Evolutionary conservation across 805 yeast genomes (phyloP).

Genomic region (Komagataella phaffii): DNA sequence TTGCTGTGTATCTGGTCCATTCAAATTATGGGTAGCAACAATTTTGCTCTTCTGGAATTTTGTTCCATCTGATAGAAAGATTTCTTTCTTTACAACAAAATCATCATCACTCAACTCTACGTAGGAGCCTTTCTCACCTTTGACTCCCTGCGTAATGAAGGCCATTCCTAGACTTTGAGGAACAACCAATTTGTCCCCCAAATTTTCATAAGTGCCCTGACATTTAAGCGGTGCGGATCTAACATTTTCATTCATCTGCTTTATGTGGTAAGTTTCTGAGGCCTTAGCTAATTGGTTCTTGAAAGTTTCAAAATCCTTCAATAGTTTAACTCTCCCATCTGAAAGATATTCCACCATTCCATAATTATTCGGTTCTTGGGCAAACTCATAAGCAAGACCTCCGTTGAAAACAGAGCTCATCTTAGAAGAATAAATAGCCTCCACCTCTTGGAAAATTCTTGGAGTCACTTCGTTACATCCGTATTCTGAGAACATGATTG

Average conservation of each 20-base stretch:
- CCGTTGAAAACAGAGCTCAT: slow-evolving; percentile 78
- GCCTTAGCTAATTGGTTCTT: slow-evolving; percentile 28
- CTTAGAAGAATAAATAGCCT: slow-evolving; percentile 48
- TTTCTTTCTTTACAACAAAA: not conserved
- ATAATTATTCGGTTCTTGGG: slow-evolving; percentile 69
- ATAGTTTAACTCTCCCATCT: slow-evolving; percentile 27
- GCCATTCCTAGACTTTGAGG: not conserved
- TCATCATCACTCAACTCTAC: not conserved
- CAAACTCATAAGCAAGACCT: slow-evolving; percentile 71
- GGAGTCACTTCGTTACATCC: slow-evolving; percentile 84
- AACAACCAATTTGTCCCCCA: not conserved
- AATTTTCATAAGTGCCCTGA: not conserved
- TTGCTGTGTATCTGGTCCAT: not conserved
- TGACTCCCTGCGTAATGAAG: not conserved
- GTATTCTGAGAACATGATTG: slow-evolving; percentile 74
- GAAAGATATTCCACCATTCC: slow-evolving; percentile 47
- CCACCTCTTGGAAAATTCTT: slow-evolving; percentile 65
- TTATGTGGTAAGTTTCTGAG: slow-evolving; percentile 11
- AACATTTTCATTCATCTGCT: slow-evolving; percentile 3
- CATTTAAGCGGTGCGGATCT: not conserved
- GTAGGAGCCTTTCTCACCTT: not conserved
- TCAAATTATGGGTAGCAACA: not conserved
- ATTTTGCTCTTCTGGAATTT: not conserved
- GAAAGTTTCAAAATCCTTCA: slow-evolving; percentile 29
- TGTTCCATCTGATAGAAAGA: not conserved